phyloP scores from a whole-genome alignment of 179 eudicot genomes.

The Amaranthus tricolor region DNA sequence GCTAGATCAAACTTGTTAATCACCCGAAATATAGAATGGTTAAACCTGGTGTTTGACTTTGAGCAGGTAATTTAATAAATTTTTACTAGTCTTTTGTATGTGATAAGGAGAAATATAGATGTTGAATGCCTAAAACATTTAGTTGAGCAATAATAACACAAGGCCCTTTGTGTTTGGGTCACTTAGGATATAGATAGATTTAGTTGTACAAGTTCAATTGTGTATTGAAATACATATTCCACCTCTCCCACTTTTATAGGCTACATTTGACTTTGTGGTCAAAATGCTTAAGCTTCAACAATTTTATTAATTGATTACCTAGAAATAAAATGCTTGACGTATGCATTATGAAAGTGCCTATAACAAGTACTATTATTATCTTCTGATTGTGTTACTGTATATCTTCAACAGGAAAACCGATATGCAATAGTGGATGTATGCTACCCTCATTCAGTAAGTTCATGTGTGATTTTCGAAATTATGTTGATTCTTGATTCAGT shows the following conservation, averaged over 20 bases:
- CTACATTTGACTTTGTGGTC: too few relatives aligned
- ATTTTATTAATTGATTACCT: too few relatives aligned
- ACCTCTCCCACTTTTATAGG: too few relatives aligned
- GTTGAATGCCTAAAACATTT: not conserved
- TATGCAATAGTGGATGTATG: conserved; percentile 82
- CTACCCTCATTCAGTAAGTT: conserved; percentile 81
- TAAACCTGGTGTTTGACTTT: conserved; percentile 84
- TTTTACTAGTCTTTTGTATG: not conserved
- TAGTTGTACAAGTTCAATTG: not conserved
- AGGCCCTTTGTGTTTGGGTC: not conserved
- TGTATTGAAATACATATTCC: too few relatives aligned
- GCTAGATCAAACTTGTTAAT: conserved; percentile 90
- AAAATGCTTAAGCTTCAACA: too few relatives aligned
- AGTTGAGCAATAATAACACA: not conserved
- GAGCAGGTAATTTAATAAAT: conserved; percentile 67
- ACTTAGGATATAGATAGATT: not conserved
- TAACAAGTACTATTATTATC: too few relatives aligned
- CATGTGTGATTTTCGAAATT: conserved; percentile 17
- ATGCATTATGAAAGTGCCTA: too few relatives aligned
- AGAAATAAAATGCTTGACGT: too few relatives aligned
- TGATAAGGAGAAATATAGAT: not conserved
- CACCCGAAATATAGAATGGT: conserved; percentile 98
- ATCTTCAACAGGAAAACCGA: conserved; percentile 69
- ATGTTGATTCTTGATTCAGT: conserved; percentile 12
- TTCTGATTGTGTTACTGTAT: not conserved